Conservation (phyloP, 2,329 filamentous ascomycete genomes). For the Ophiobolus disseminans region DNA sequence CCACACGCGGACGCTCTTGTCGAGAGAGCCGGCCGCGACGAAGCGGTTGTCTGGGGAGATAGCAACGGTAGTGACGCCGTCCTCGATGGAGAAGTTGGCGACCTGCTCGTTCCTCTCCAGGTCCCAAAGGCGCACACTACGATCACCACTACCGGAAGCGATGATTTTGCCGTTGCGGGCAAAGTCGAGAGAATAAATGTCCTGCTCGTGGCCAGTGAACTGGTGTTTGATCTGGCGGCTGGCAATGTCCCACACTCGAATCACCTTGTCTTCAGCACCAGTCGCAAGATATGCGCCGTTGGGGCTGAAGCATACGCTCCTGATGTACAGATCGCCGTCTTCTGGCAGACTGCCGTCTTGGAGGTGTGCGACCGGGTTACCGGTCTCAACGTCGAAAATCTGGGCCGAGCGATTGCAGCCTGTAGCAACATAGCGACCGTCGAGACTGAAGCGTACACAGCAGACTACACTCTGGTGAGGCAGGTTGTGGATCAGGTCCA, state of each 20-base stretch:
- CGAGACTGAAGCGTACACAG: conserved; percentile 94
- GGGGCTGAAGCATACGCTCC: conserved; percentile 98
- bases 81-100: conserved; percentile 88
- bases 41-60: conserved; percentile 95
- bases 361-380: conserved; percentile 85
- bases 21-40: conserved; percentile 91
- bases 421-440: conserved; percentile 94
- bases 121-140: conserved; percentile 95
- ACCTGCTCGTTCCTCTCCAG: conserved; percentile 84
- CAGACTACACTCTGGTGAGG: conserved; percentile 96
- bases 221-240: conserved; percentile 84
- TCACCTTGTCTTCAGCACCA: conserved; percentile 96
- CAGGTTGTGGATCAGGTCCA: conserved; percentile 92
- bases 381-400: conserved; percentile 91
- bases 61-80: conserved; percentile 95
- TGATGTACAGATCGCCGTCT: conserved; percentile 92
- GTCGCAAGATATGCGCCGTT: conserved; percentile 94
- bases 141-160: conserved; percentile 91
- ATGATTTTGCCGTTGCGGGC: conserved; percentile 92
- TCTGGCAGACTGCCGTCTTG: conserved; percentile 89
- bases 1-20: conserved; percentile 98
- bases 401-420: conserved; percentile 99
- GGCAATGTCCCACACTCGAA: conserved; percentile 96
- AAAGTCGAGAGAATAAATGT: conserved; percentile 97
- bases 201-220: conserved; percentile 96